Evolutionary conservation across 768 basidiomycete genomes (phyloP).

Genomic region (Phylloporus rhodoxanthus): DNA sequence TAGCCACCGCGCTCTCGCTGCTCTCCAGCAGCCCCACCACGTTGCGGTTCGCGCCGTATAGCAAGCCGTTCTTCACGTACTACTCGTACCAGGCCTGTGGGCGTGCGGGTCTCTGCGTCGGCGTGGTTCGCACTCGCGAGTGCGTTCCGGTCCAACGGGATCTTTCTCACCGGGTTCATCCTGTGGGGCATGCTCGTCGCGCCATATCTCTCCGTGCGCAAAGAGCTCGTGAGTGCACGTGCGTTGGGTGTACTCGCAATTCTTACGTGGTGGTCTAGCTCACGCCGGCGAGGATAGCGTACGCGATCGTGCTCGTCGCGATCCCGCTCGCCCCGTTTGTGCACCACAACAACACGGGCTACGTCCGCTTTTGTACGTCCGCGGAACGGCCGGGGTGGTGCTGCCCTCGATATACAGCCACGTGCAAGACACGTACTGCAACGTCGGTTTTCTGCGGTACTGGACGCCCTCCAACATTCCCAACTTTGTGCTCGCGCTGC

Average conservation of each 20-base stretch:
- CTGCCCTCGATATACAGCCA: conserved; percentile 75
- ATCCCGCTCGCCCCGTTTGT: conserved; percentile 62
- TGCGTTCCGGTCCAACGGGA: conserved; percentile 71
- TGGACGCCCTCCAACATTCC: conserved; percentile 82
- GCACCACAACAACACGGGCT: conserved; percentile 64
- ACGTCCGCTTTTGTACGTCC: conserved; percentile 55
- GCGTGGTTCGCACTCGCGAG: conserved; percentile 59
- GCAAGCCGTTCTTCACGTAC: conserved; percentile 82
- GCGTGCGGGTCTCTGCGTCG: conserved; percentile 46
- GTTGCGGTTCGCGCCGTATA: conserved; percentile 65
- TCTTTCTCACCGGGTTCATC: conserved; percentile 72
- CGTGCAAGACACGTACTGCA: conserved; percentile 84
- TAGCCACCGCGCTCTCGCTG: conserved; percentile 63
- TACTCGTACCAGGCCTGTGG: conserved; percentile 56
- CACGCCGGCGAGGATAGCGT: conserved; percentile 26
- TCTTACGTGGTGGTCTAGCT: conserved; percentile 26
- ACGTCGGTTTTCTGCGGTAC: conserved; percentile 77
- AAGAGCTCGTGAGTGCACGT: conserved; percentile 23
- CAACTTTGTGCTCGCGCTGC: conserved; percentile 77
- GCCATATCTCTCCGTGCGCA: conserved; percentile 40
- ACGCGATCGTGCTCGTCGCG: conserved; percentile 38
- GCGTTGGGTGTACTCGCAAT: neutral
- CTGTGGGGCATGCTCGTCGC: conserved; percentile 63
- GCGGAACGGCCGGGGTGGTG: conserved; percentile 57
- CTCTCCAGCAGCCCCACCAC: conserved; percentile 78